These are phyloP conservation scores for Paramecium tetraurelia DNA, from an alignment of 73 alveolate species.

Conservation along the genomic window DNA sequence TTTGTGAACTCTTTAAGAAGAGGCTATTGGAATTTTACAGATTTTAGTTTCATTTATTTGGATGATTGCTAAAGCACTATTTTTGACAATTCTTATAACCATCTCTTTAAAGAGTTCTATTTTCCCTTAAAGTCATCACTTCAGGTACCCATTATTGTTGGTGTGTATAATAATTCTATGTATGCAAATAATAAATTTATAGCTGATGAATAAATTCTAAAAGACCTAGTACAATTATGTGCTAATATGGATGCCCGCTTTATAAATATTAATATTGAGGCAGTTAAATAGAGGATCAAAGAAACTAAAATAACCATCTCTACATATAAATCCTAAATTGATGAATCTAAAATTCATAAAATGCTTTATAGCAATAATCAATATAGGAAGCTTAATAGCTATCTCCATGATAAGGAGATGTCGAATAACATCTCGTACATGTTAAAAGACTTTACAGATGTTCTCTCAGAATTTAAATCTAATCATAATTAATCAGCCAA, in stretches of 20 bases:
- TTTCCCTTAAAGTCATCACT: background rate
- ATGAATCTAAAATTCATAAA: background rate
- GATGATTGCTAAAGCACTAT: slow-evolving; percentile 5
- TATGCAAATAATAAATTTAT: background rate
- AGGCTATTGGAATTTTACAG: background rate
- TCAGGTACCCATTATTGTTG: background rate
- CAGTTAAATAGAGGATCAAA: background rate
- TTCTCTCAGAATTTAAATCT: background rate
- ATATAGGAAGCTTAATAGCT: background rate
- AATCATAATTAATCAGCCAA: background rate
- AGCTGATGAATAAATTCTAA: background rate
- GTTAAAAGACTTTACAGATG: background rate
- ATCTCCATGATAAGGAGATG: background rate
- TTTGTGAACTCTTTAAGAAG: background rate
- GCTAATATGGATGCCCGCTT: background rate
- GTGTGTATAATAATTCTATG: background rate
- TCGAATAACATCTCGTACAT: background rate
- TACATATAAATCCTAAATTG: background rate
- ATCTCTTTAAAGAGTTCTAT: background rate
- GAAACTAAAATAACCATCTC: background rate
- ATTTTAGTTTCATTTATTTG: background rate
- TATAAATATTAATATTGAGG: background rate
- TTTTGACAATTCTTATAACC: background rate
- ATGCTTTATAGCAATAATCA: background rate
- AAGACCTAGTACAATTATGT: background rate